phyloP scores from a whole-genome alignment of 192 early-diverging fungal species.

The Gaertneriomyces semiglobifer region DNA sequence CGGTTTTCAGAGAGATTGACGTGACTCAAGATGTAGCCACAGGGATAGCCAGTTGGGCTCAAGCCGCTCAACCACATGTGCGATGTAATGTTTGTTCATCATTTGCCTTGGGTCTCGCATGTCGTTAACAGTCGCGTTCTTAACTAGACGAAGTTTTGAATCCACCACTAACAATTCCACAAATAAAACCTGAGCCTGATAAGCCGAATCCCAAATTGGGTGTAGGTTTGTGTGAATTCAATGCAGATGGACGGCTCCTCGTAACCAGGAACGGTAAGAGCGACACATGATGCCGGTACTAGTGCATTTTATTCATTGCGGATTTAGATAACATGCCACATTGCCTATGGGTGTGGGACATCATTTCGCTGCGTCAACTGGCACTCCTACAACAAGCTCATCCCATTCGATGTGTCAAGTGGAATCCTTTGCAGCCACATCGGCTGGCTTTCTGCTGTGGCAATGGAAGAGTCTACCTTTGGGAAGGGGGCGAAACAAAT shows the following conservation, averaged over 20 bases:
- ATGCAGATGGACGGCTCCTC: slow-evolving; percentile 55
- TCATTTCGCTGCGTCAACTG: slow-evolving; percentile 39
- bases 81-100: slow-evolving; percentile 31
- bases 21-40: slow-evolving; percentile 15
- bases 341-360: slow-evolving; percentile 73
- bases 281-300: too few relatives aligned
- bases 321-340: slow-evolving; percentile 70
- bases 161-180: slow-evolving; percentile 56
- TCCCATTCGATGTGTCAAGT: slow-evolving; percentile 54
- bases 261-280: slow-evolving; percentile 66
- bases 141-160: slow-evolving; percentile 51
- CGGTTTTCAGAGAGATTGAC: slow-evolving; percentile 35
- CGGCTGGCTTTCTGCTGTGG: slow-evolving; percentile 62
- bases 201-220: slow-evolving; percentile 73
- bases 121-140: not conserved
- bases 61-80: slow-evolving; percentile 24
- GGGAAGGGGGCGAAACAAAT: slow-evolving; percentile 38
- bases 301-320: too few relatives aligned
- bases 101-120: not conserved
- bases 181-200: slow-evolving; percentile 57
- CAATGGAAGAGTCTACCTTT: slow-evolving; percentile 60
- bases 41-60: slow-evolving; percentile 25
- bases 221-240: slow-evolving; percentile 66
- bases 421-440: slow-evolving; percentile 65
- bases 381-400: slow-evolving; percentile 58